Conservation (phyloP, 1,284 basidiomycete species). For the Dichomitus squalens region DNA sequence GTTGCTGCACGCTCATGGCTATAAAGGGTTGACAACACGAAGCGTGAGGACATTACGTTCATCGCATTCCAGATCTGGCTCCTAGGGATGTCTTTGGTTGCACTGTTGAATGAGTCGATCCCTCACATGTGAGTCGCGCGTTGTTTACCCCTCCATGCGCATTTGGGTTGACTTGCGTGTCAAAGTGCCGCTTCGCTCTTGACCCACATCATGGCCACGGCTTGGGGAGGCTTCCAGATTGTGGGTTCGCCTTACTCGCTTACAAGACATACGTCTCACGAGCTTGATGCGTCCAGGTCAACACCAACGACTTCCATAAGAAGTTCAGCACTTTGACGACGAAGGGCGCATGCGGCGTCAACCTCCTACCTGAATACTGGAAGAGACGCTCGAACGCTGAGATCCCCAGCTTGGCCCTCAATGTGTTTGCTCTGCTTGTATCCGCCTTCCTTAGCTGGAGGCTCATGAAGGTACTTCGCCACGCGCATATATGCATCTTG, state of each 20-base stretch:
- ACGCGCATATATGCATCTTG: background rate
- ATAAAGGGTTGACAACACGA: slow-evolving; percentile 64
- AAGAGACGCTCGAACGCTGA: slow-evolving; percentile 54
- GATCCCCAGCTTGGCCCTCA: slow-evolving; percentile 65
- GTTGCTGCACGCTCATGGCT: background rate
- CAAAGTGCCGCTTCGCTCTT: slow-evolving; percentile 61
- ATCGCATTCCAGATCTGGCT: slow-evolving; percentile 82
- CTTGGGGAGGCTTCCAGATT: slow-evolving; percentile 72
- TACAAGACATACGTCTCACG: background rate
- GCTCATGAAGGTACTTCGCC: slow-evolving; percentile 60
- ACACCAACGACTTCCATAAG: slow-evolving; percentile 56
- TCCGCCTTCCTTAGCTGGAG: slow-evolving; percentile 72
- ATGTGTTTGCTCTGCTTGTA: slow-evolving; percentile 58
- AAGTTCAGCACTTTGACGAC: slow-evolving; percentile 61
- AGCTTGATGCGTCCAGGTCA: slow-evolving; percentile 11
- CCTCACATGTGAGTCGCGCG: slow-evolving; percentile 64
- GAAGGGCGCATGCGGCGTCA: slow-evolving; percentile 61
- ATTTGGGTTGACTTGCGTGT: background rate
- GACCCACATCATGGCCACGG: slow-evolving; percentile 71
- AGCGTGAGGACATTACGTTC: slow-evolving; percentile 77
- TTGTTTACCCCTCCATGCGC: no score
- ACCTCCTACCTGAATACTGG: slow-evolving; percentile 67
- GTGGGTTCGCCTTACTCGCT: slow-evolving; percentile 9
- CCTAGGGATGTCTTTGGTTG: slow-evolving; percentile 76
- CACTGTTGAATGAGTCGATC: slow-evolving; percentile 79